These are phyloP conservation scores for Stenogyne calaminthoides DNA, from an alignment of 305 asterid species.

Conservation along the genomic window DNA sequence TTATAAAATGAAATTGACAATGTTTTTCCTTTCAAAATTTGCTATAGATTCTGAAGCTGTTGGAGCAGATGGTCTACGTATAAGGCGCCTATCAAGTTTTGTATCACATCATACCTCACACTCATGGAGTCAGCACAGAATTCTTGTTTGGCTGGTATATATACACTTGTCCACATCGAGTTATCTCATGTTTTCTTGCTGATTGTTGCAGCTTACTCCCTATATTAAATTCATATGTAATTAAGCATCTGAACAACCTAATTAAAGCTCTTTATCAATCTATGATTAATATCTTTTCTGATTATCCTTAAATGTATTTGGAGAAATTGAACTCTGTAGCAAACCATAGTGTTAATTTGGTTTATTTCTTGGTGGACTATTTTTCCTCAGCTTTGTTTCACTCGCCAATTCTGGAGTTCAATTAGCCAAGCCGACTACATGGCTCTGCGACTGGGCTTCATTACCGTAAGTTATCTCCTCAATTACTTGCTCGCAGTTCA, in stretches of 20 bases:
- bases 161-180: neutral
- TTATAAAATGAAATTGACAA: constrained; percentile 3
- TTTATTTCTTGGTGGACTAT: neutral
- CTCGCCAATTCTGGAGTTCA: constrained; percentile 96
- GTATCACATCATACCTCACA: constrained; percentile 71
- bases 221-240: neutral
- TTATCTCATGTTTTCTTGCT: constrained; percentile 1
- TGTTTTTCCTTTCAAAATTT: neutral
- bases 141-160: constrained; percentile 92
- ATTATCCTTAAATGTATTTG: neutral
- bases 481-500: neutral
- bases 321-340: neutral
- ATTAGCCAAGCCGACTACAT: constrained; percentile 89
- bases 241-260: neutral
- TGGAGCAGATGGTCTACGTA: constrained; percentile 40
- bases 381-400: constrained; percentile 82
- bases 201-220: neutral
- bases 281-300: neutral
- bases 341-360: constrained; percentile 11
- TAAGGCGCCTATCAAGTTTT: constrained; percentile 71
- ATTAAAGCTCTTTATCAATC: neutral
- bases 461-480: constrained; percentile 60
- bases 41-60: constrained; percentile 48
- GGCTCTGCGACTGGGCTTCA: constrained; percentile 85
- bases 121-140: constrained; percentile 80